Percentiles rank a stretch among this genome's conserved stretches.
phyloP scores from a whole-genome alignment of 768 basidiomycete genomes.

The Thelephora ganbajun region DNA sequence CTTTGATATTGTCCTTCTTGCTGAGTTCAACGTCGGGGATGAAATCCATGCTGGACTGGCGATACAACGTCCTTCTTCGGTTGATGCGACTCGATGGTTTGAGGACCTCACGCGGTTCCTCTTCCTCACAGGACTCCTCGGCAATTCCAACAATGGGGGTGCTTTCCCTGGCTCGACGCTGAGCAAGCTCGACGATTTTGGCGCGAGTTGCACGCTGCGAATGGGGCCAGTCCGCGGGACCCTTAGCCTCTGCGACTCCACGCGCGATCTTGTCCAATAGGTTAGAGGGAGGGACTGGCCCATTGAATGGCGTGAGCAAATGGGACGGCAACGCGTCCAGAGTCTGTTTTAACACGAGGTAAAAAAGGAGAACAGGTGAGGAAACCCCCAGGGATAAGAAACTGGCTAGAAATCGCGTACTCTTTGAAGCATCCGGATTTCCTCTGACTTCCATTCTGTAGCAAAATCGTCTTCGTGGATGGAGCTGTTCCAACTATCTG shows the following conservation, averaged over 20 bases:
- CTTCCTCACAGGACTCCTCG: slow-evolving; percentile 29
- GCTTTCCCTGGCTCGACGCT: slow-evolving; percentile 42
- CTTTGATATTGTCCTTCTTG: slow-evolving; percentile 30
- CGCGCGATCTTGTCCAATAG: slow-evolving; percentile 79
- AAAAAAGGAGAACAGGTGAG: slow-evolving; percentile 7
- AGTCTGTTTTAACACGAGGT: slow-evolving; percentile 30
- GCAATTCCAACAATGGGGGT: slow-evolving; percentile 18
- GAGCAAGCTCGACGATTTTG: slow-evolving; percentile 72
- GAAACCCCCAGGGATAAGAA: no score
- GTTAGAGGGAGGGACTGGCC: slow-evolving; percentile 72
- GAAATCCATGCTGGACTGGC: slow-evolving; percentile 84
- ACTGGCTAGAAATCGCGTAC: slow-evolving; percentile 26
- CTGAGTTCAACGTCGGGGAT: slow-evolving; percentile 26
- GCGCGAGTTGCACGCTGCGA: slow-evolving; percentile 69
- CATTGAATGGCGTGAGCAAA: slow-evolving; percentile 79
- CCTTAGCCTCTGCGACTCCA: slow-evolving; percentile 62
- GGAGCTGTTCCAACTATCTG: slow-evolving; percentile 78
- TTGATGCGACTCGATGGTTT: slow-evolving; percentile 36
- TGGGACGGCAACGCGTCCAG: slow-evolving; percentile 73
- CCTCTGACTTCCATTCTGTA: slow-evolving; percentile 64
- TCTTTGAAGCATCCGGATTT: slow-evolving; percentile 50
- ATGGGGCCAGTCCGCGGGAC: slow-evolving; percentile 69
- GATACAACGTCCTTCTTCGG: slow-evolving; percentile 46
- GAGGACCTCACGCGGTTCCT: slow-evolving; percentile 23
- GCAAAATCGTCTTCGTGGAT: slow-evolving; percentile 53